Evolutionary conservation across 2,329 filamentous ascomycete genomes (phyloP), one percentile per base, ranked within the genome.

Genomic region (Fusarium sp.): DNA sequence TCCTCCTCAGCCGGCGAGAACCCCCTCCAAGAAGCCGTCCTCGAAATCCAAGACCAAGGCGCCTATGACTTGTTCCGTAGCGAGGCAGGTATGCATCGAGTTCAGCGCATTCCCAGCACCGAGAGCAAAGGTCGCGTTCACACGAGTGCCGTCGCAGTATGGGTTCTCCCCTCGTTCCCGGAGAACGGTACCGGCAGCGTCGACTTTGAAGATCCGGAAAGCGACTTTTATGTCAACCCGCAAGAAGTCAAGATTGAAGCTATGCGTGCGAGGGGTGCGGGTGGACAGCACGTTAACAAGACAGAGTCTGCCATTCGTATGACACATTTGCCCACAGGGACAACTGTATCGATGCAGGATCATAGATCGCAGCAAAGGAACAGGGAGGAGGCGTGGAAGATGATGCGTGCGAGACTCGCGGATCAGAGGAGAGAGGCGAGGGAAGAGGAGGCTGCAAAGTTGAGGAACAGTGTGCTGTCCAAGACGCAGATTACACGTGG

Each of bases 221-320:
- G 92, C 79, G 92, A 97, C 77, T 97, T 97, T 81, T 97, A 94
- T 81, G 86, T 99, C 64, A 89, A 96, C 76, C 89, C 92, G 6
- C 86, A 89, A 65, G 95, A 99, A 64, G 93, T 99, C 23, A 86
- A 86, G 56, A 84, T 88, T 18, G 96, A 99, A 77, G 93, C 93
- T 65, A 97, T 98, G 94, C 87, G 94, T 14, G 93, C 96, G 0
- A 85, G 93, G 49, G 96, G 96, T 64, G 95, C 96, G 0, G 96
- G 96, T 31, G 96, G 96, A 1, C 96, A 99, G 82, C 96, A 99
- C 80, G 96, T 99, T 77, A 99, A 99, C 82, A 97, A 95, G 79
- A 99, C 96, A 0, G 96, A 99, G 82, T 97, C 93, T 29, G 96
- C 96, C 4, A 92, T 99, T 66, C 90, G 96, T 9, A 85, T 99